Conservation (phyloP, 2,329 filamentous ascomycete genomes). For the Endoconidiophora polonica region DNA sequence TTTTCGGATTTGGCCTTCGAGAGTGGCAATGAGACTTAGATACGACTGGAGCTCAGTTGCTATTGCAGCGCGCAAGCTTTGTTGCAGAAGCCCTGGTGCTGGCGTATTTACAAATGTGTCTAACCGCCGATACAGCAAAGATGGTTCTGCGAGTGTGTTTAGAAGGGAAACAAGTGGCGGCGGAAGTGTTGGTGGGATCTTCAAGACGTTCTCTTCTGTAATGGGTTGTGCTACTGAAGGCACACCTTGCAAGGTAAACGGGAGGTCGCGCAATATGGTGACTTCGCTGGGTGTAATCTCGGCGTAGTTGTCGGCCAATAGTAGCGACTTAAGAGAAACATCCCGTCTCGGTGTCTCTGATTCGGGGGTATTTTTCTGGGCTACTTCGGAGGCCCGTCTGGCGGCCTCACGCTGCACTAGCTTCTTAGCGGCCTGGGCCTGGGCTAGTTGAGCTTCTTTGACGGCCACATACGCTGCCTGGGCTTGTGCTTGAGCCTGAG, state of each 20-base stretch:
- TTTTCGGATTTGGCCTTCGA: slow-evolving; percentile 81
- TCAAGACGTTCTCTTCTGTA: slow-evolving; percentile 48
- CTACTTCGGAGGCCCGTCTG: slow-evolving; percentile 17
- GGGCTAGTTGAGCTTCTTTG: slow-evolving; percentile 23
- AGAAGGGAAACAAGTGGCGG: slow-evolving; percentile 73
- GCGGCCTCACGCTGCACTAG: slow-evolving; percentile 18
- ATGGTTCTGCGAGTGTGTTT: slow-evolving; percentile 81
- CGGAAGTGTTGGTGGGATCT: slow-evolving; percentile 63
- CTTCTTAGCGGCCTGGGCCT: slow-evolving; percentile 8
- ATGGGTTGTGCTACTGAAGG: slow-evolving; percentile 78
- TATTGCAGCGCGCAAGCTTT: slow-evolving; percentile 81
- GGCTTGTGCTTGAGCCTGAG: slow-evolving; percentile 22
- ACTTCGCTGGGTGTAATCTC: slow-evolving; percentile 47
- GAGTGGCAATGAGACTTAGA: slow-evolving; percentile 71
- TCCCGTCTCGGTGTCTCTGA: slow-evolving; percentile 25
- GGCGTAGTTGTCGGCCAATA: slow-evolving; percentile 39
- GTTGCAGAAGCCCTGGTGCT: slow-evolving; percentile 70
- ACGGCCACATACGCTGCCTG: slow-evolving; percentile 24
- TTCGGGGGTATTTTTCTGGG: slow-evolving; percentile 14
- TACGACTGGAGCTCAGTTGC: slow-evolving; percentile 76
- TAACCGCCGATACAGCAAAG: slow-evolving; percentile 71
- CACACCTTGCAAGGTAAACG: slow-evolving; percentile 82
- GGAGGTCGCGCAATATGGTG: slow-evolving; percentile 59
- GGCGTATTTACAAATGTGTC: slow-evolving; percentile 67
- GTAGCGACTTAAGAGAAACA: slow-evolving; percentile 39